A percentile compares a stretch with the other conserved stretches of the same genome.
phyloP scores from a whole-genome alignment of 2,329 filamentous ascomycete species.

The Penicillium corylophilum region DNA sequence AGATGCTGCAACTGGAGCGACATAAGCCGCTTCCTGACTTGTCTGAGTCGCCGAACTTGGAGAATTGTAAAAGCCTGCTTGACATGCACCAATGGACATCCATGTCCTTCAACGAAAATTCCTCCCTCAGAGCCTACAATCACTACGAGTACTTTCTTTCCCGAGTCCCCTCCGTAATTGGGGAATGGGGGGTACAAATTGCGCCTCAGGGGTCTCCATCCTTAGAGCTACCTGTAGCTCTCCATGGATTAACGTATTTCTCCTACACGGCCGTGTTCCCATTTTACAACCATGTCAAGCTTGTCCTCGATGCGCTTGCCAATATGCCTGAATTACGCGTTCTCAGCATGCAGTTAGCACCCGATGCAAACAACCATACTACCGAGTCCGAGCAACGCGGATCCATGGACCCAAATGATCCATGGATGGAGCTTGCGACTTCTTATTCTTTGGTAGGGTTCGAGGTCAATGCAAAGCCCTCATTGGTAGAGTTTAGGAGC shows the following conservation, averaged over 20 bases:
- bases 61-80: slow-evolving; percentile 47
- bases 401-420: slow-evolving; percentile 43
- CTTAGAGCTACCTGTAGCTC: slow-evolving; percentile 38
- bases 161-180: slow-evolving; percentile 61
- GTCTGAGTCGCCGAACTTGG: slow-evolving; percentile 30
- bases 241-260: slow-evolving; percentile 47
- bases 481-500: slow-evolving; percentile 27
- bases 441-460: slow-evolving; percentile 50
- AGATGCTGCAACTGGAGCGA: slow-evolving; percentile 55
- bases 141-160: slow-evolving; percentile 71
- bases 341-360: slow-evolving; percentile 56
- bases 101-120: slow-evolving; percentile 71
- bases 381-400: slow-evolving; percentile 42
- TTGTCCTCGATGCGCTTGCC: slow-evolving; percentile 45
- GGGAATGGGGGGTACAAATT: slow-evolving; percentile 37
- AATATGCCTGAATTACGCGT: slow-evolving; percentile 53
- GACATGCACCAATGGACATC: slow-evolving; percentile 63
- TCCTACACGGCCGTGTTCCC: slow-evolving; percentile 68
- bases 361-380: slow-evolving; percentile 34
- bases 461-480: slow-evolving; percentile 29
- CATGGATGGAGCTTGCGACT: slow-evolving; percentile 57
- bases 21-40: slow-evolving; percentile 10
- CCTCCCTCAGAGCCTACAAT: slow-evolving; percentile 67
- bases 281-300: slow-evolving; percentile 59
- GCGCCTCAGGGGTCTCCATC: background rate